A percentile compares a stretch with the other conserved stretches of the same genome.
These are phyloP conservation scores for Solanum verrucosum DNA, from an alignment of 257 asterid genomes.

Conservation along the genomic window DNA sequence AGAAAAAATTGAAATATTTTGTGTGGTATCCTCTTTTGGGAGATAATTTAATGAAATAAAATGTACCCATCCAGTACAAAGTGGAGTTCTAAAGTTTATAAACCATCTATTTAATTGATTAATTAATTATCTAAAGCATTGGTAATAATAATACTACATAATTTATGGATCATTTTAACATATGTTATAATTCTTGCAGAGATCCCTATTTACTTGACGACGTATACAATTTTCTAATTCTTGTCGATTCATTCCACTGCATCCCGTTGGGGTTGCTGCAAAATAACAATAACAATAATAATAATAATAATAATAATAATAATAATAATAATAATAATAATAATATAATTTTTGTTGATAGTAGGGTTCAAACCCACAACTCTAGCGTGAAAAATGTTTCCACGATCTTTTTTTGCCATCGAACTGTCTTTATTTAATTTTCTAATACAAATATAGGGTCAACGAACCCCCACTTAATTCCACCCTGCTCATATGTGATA, in stretches of 20 bases:
- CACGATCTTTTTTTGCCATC: no score
- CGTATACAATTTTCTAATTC: not conserved
- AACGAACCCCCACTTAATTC: no score
- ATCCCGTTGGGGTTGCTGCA: not conserved
- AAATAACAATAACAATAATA: not conserved
- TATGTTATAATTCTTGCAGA: not conserved
- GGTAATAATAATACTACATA: not conserved
- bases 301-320: no score
- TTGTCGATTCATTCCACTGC: not conserved
- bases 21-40: not conserved
- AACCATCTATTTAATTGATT: not conserved
- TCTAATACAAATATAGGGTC: no score
- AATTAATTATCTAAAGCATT: not conserved
- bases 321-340: not conserved
- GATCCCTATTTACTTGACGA: not conserved
- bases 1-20: not conserved
- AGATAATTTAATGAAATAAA: not conserved
- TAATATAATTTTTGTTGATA: no score
- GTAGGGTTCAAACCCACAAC: no score
- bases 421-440: no score
- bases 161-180: not conserved
- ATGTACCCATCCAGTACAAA: not conserved
- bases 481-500: no score
- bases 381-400: rapidly evolving
- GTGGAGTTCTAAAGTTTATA: not conserved